Percentiles rank a stretch among this genome's conserved stretches.
Conservation (phyloP, 345 rosid genomes). For the Salix brachista region DNA sequence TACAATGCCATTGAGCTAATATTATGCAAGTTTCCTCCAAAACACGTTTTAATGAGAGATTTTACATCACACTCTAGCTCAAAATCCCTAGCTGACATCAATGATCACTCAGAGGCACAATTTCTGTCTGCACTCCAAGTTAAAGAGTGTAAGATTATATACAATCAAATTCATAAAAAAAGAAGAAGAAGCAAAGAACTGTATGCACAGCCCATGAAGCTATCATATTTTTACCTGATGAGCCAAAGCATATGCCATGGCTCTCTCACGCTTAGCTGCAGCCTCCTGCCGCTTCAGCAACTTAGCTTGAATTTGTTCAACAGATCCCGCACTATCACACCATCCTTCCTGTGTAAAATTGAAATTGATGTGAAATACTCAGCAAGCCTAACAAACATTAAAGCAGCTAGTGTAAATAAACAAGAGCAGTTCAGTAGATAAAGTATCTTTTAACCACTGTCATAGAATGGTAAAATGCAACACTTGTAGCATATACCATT, state of each 20-base stretch:
- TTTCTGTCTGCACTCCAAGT: background rate
- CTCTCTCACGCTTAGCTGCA: slow-evolving; percentile 99
- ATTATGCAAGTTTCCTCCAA: background rate
- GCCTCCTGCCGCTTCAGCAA: slow-evolving; percentile 93
- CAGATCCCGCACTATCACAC: slow-evolving; percentile 96
- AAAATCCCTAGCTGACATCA: background rate
- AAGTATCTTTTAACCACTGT: background rate
- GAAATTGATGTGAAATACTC: slow-evolving; percentile 10
- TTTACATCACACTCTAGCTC: background rate
- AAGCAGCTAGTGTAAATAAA: slow-evolving; percentile 2
- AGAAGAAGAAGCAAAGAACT: background rate
- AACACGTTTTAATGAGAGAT: background rate
- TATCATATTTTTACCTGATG: slow-evolving; percentile 64
- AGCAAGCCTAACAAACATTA: slow-evolving; percentile 12
- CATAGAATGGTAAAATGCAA: background rate
- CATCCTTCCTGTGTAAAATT: slow-evolving; percentile 71
- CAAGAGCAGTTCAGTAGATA: background rate
- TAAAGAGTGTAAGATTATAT: background rate
- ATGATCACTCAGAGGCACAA: background rate
- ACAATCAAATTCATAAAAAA: background rate
- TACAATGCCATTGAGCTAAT: background rate
- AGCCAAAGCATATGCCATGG: slow-evolving; percentile 97
- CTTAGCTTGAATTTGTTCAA: slow-evolving; percentile 90
- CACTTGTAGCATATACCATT: background rate
- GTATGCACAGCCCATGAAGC: background rate